Percentiles rank a stretch among this genome's conserved stretches.
These are phyloP conservation scores for Ascomycota sp. DNA, from an alignment of 2,329 filamentous ascomycete genomes.

Conservation along the genomic window DNA sequence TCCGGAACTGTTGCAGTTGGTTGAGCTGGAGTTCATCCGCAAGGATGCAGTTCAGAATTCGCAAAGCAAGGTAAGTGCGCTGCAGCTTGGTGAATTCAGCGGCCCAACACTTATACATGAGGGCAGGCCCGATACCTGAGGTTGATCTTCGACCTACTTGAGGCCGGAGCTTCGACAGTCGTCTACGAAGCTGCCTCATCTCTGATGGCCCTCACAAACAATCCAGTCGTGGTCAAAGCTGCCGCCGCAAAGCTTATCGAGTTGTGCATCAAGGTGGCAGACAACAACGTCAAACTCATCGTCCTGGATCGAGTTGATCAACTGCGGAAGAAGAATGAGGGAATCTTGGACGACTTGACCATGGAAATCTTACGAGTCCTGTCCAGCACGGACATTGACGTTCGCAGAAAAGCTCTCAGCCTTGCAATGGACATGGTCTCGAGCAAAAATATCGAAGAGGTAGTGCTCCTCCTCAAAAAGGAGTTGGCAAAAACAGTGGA, in stretches of 20 bases:
- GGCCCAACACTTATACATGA: slow-evolving; percentile 8
- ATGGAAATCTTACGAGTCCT: slow-evolving; percentile 96
- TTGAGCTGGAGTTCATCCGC: slow-evolving; percentile 90
- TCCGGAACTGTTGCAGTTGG: slow-evolving; percentile 81
- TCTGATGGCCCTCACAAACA: slow-evolving; percentile 79
- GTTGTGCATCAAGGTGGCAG: slow-evolving; percentile 87
- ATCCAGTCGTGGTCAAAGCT: slow-evolving; percentile 93
- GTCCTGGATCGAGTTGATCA: slow-evolving; percentile 87
- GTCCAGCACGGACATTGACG: slow-evolving; percentile 88
- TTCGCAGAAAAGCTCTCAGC: slow-evolving; percentile 72
- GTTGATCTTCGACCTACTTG: slow-evolving; percentile 88
- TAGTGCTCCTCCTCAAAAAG: slow-evolving; percentile 89
- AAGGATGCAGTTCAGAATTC: slow-evolving; percentile 92
- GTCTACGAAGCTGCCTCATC: slow-evolving; percentile 96
- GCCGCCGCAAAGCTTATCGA: slow-evolving; percentile 93
- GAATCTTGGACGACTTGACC: slow-evolving; percentile 76
- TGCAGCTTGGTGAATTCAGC: slow-evolving; percentile 2
- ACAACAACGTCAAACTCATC: slow-evolving; percentile 98
- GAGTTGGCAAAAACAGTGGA: slow-evolving; percentile 94
- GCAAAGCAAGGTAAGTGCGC: slow-evolving; percentile 59
- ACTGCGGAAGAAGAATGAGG: slow-evolving; percentile 69
- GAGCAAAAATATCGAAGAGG: slow-evolving; percentile 96
- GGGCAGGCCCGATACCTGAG: slow-evolving; percentile 65
- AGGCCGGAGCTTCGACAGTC: slow-evolving; percentile 82
- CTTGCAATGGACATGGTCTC: slow-evolving; percentile 96